phyloP scores from a whole-genome alignment of 208 protist genomes.

The Crithidia mellificae region DNA sequence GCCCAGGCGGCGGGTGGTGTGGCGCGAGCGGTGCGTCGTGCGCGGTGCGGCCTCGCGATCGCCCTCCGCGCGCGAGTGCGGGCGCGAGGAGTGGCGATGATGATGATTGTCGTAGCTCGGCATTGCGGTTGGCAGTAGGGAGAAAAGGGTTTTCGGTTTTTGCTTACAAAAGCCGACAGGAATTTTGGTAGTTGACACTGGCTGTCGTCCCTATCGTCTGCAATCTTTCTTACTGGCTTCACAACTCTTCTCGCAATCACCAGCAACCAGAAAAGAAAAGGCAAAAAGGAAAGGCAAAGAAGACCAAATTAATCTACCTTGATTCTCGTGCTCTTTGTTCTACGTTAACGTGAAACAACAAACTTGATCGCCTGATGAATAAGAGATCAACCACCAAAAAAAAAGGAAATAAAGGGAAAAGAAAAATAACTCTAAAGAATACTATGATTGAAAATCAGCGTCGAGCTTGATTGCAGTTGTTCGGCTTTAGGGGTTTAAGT shows the following conservation, averaged over 20 bases:
- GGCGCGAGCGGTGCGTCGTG: conserved; percentile 16
- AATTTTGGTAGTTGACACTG: not conserved
- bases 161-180: too few species aligned
- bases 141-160: not conserved
- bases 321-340: too few species aligned
- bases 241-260: too few species aligned
- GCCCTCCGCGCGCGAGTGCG: not conserved
- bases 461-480: too few species aligned
- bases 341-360: not conserved
- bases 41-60: not conserved
- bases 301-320: too few species aligned
- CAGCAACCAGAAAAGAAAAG: too few species aligned
- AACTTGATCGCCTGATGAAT: too few species aligned
- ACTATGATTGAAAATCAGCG: conserved; percentile 4
- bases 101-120: not conserved
- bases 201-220: too few species aligned
- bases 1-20: conserved; percentile 9
- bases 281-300: too few species aligned
- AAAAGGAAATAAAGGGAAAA: conserved; percentile 13
- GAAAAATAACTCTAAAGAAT: conserved; percentile 19
- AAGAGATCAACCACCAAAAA: too few species aligned
- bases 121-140: not conserved
- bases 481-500: too few species aligned
- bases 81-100: not conserved
- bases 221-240: too few species aligned